Base-by-base conservation (phyloP, 108 stramenopile species). In the Schizochytrium sp. region DNA sequence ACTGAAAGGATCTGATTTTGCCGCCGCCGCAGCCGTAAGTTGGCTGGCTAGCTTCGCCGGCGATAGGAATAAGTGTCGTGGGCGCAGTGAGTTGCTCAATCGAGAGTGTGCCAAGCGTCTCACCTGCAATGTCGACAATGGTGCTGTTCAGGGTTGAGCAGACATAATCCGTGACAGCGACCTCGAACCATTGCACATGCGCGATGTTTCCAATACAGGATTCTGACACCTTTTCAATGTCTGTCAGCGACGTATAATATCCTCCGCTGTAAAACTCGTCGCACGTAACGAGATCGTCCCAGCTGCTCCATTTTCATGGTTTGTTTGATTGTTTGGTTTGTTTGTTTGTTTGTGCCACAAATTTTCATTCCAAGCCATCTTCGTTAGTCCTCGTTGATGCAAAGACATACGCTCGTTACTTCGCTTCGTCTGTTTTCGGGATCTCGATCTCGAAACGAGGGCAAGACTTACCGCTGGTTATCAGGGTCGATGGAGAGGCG, bases 1-100 rank as follows among this genome's bases (percentile, higher is more conserved):
- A 83, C 51, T 83, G 76, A 34, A 83, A 83, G 48, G 51, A 43
- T 18, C n/a, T 83, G 76, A 83, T 83, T 23, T 83, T 83, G 76
- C 76, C 76, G 18, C 76, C 76, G 0, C 76, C 76, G 51, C 76
- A 83, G 12, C 76, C 76, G 51, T 25, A 83, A 45, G 5, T 53
- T 1, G 76, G 48, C n/a, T 47, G 14, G 51, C 48, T 53, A 6
- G 76, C 76, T 43, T 53, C 48, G 28, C 48, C 51, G 51, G 48
- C 76, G 8, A 69, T 18, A 16, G 63, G 63, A 23, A 69, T 69
- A 14, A 23, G 10, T 16, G 63, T 69, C 41, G 63, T 69, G 14
- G 63, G 63, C 63, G 10, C 18, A 8, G 63, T 69, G 25, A 69
- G 63, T 23, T 69, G 63, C 28, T 83, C 76, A 23, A 83, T 83